phyloP scores from a whole-genome alignment of 106 monocot genomes.

The Apostasia ramifera region DNA sequence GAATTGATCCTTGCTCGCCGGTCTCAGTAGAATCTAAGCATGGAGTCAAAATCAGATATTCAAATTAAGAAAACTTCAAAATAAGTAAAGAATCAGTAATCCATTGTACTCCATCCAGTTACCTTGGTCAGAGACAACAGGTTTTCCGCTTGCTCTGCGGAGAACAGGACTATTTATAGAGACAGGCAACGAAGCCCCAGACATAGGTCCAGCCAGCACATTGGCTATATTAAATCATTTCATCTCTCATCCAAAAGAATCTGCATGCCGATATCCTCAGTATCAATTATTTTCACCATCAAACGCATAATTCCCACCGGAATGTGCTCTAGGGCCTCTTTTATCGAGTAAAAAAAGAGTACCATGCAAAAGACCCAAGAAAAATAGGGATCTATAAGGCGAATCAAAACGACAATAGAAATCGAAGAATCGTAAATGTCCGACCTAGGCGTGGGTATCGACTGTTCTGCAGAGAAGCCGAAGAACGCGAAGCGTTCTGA shows the following conservation, averaged over 20 bases:
- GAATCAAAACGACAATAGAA: too few relatives aligned
- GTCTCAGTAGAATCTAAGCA: constrained; percentile 16
- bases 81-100: background rate
- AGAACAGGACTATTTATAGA: constrained; percentile 46
- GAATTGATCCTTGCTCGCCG: constrained; percentile 13
- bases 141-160: constrained; percentile 50
- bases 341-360: too few relatives aligned
- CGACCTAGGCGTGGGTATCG: too few relatives aligned
- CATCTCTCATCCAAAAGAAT: constrained; percentile 1
- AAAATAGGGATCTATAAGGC: too few relatives aligned
- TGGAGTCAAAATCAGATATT: background rate
- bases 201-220: constrained; percentile 27
- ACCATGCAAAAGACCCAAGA: too few relatives aligned
- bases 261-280: constrained; percentile 3
- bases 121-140: constrained; percentile 37
- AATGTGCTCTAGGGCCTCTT: background rate
- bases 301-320: background rate
- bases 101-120: constrained; percentile 2
- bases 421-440: too few relatives aligned
- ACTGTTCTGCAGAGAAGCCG: too few relatives aligned
- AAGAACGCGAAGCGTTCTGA: too few relatives aligned
- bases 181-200: constrained; percentile 29
- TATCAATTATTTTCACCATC: background rate
- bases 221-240: background rate
- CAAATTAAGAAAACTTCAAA: background rate